Conservation (phyloP, 2,329 filamentous ascomycete genomes). For the Pestalotiopsis sp. region DNA sequence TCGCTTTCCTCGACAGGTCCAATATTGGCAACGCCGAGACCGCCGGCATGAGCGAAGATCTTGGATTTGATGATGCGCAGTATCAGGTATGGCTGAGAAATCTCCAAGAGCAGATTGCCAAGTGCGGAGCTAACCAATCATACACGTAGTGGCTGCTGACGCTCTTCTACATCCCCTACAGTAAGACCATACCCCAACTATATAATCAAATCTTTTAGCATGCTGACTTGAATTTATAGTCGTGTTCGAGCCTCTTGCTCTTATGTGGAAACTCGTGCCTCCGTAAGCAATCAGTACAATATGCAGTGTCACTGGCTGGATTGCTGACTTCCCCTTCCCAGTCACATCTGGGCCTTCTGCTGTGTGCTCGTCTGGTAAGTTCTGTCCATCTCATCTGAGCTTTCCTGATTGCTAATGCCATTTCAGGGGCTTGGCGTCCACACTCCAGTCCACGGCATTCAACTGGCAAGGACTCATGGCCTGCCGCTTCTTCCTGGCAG, state of each 20-base stretch:
- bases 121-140: slow-evolving; percentile 2
- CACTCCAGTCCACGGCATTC: slow-evolving; percentile 31
- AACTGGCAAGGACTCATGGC: slow-evolving; percentile 33
- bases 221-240: slow-evolving; percentile 23
- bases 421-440: slow-evolving; percentile 31
- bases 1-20: slow-evolving; percentile 40
- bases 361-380: slow-evolving; percentile 33
- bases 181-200: slow-evolving; percentile 22
- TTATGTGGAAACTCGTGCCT: slow-evolving; percentile 45
- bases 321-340: slow-evolving; percentile 15
- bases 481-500: slow-evolving; percentile 33
- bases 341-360: slow-evolving; percentile 28
- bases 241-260: slow-evolving; percentile 42
- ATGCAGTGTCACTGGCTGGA: not conserved
- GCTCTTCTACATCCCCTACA: slow-evolving; percentile 48
- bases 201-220: not conserved
- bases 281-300: slow-evolving; percentile 30
- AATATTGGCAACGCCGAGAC: slow-evolving; percentile 42
- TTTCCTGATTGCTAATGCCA: slow-evolving; percentile 5
- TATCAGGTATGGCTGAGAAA: slow-evolving; percentile 33
- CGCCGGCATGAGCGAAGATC: slow-evolving; percentile 37
- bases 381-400: not conserved
- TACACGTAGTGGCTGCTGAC: slow-evolving; percentile 41
- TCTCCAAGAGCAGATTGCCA: too few species aligned
- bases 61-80: slow-evolving; percentile 38